Conservation (phyloP, 192 early-diverging fungal species). For the Mortierella hygrophila region DNA sequence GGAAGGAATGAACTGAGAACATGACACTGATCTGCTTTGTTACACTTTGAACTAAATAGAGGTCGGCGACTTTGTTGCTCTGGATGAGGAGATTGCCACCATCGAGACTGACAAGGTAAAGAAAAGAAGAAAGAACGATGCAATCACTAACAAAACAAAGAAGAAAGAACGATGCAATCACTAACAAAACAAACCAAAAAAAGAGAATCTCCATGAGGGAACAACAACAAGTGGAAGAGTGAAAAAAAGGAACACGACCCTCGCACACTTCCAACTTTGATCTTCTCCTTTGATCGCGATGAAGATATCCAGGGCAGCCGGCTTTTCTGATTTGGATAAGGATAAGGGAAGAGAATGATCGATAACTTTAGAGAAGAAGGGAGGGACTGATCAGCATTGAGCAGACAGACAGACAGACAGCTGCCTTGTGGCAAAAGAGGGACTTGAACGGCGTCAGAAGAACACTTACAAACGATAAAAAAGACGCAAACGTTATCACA, state of each 20-base stretch:
- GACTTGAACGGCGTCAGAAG: neutral
- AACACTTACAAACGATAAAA: neutral
- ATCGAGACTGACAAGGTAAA: slow-evolving; percentile 98
- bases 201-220: neutral
- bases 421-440: neutral
- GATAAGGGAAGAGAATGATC: neutral
- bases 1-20: neutral
- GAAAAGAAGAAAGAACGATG: neutral
- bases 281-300: neutral
- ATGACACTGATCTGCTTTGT: slow-evolving; percentile 1
- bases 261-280: neutral
- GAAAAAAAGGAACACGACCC: neutral
- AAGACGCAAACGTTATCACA: neutral
- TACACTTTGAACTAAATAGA: slow-evolving; percentile 63
- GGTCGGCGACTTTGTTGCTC: slow-evolving; percentile 93
- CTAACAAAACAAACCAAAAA: neutral
- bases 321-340: neutral
- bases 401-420: neutral
- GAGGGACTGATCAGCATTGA: neutral
- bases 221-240: neutral
- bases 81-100: slow-evolving; percentile 96
- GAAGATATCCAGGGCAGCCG: neutral
- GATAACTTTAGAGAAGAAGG: neutral
- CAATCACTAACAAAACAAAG: too few species aligned
- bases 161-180: neutral